Evolutionary conservation across 352 stramenopile genomes (phyloP).

Genomic region (Saprolegnia diclina): DNA sequence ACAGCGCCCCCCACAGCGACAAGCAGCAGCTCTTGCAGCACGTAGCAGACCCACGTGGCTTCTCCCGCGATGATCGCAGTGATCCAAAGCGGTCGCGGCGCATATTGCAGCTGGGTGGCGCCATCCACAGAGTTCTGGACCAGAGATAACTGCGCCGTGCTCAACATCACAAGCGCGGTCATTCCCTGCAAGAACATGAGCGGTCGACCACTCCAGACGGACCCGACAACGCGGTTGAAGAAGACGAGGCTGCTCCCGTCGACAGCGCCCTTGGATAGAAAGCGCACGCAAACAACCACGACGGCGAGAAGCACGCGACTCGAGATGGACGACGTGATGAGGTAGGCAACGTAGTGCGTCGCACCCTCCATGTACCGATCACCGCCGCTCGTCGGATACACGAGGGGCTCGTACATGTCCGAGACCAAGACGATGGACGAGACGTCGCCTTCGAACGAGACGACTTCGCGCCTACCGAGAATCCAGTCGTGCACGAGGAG

Average conservation of each 20-base stretch:
- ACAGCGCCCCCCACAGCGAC: not conserved
- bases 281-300: not conserved
- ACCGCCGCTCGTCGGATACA: not conserved
- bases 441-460: conserved; percentile 23
- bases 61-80: conserved; percentile 10
- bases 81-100: not conserved
- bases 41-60: conserved; percentile 11
- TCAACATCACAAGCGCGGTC: conserved; percentile 5
- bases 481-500: conserved; percentile 12
- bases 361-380: not conserved
- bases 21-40: not conserved
- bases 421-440: not conserved
- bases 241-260: not conserved
- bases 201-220: conserved; percentile 11
- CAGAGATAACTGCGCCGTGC: conserved; percentile 2
- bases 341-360: not conserved
- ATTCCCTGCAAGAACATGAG: conserved; percentile 4
- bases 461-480: not conserved
- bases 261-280: not conserved
- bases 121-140: not conserved
- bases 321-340: not conserved
- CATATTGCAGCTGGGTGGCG: not conserved
- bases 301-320: not conserved
- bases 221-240: conserved; percentile 15
- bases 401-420: not conserved